Percentiles rank a stretch among this genome's conserved stretches.
Evolutionary conservation across 2,329 filamentous ascomycete genomes (phyloP).

Genomic region (Colletotrichum plurivorum): DNA sequence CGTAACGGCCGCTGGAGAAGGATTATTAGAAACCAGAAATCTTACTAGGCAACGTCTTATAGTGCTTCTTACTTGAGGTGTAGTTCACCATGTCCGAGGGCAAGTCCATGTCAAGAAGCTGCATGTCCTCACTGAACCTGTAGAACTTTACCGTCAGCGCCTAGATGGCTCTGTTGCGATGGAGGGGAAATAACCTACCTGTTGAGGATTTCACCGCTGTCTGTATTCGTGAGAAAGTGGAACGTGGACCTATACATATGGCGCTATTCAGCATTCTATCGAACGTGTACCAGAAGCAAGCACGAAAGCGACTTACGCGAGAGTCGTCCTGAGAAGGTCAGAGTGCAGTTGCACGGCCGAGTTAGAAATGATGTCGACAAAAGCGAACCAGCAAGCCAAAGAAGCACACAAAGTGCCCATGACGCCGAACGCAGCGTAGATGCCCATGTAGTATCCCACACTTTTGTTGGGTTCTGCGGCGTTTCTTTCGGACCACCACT

Average conservation of each 20-base stretch:
- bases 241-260: conserved; percentile 2
- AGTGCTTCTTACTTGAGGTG: conserved; percentile 12
- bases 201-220: conserved; percentile 27
- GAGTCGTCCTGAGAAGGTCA: conserved; percentile 22
- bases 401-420: conserved; percentile 11
- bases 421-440: conserved; percentile 23
- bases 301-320: background rate
- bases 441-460: conserved; percentile 23
- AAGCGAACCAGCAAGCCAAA: conserved; percentile 28
- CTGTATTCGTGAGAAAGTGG: conserved; percentile 5
- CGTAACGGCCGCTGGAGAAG: conserved; percentile 5
- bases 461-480: background rate
- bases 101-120: conserved; percentile 34
- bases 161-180: background rate
- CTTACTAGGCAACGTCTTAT: no score
- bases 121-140: conserved; percentile 35
- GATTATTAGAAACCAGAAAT: background rate
- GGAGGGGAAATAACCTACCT: background rate
- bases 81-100: conserved; percentile 25
- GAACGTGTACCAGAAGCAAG: background rate
- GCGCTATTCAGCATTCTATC: background rate
- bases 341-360: conserved; percentile 29
- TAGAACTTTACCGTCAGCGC: background rate
- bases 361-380: conserved; percentile 27
- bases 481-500: conserved; percentile 35